Conservation (phyloP, 202 grass and related monocot species). For the Bolboschoenoplectus hybrid region DNA sequence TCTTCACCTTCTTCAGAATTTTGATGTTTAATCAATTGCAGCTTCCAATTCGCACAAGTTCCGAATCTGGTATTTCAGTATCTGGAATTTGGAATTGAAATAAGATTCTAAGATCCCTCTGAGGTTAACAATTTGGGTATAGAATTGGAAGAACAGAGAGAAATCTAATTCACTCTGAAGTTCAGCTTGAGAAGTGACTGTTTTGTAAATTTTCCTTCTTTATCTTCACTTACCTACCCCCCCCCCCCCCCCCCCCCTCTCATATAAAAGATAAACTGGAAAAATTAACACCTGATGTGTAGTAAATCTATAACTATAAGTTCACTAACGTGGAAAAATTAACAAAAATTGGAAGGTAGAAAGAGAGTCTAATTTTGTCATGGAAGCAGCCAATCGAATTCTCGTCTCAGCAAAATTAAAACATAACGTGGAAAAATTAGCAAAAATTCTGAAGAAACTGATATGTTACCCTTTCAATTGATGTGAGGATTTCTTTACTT, state of each 20-base stretch:
- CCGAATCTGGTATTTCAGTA: conserved; percentile 7
- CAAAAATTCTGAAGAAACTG: background rate
- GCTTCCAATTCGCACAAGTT: background rate
- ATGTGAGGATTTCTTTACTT: background rate
- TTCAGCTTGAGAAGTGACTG: conserved; percentile 4
- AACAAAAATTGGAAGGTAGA: background rate
- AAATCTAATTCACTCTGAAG: background rate
- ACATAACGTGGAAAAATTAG: background rate
- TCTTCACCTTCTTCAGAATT: background rate
- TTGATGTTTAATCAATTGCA: background rate
- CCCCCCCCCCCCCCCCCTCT: background rate
- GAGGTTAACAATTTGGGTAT: background rate
- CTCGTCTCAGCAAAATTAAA: background rate
- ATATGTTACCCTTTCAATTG: background rate
- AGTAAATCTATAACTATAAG: background rate
- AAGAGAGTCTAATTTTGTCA: background rate
- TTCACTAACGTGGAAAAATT: background rate
- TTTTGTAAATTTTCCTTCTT: background rate
- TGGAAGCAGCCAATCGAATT: conserved; percentile 9
- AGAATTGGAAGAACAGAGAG: background rate
- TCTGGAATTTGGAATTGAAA: background rate
- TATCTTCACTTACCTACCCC: background rate
- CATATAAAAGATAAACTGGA: conserved; percentile 16
- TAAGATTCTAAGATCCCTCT: background rate
- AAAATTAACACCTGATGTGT: background rate